Conservation (phyloP, 257 asterid genomes). For the Ballota nigra region DNA sequence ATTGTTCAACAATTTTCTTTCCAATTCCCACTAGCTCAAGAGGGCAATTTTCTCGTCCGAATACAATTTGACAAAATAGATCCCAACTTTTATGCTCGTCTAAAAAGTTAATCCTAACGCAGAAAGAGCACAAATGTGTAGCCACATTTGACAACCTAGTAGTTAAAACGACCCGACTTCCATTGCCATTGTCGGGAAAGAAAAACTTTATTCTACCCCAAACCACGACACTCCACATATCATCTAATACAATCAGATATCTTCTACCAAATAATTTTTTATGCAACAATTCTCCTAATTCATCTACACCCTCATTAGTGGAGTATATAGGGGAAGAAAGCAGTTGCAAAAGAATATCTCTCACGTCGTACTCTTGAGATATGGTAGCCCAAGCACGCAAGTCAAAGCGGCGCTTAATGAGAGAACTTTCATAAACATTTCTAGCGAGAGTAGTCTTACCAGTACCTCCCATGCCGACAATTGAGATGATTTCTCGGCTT, state of each 20-base stretch:
- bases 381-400: background rate
- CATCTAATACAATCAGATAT: background rate
- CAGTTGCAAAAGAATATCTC: background rate
- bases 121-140: too few relatives aligned
- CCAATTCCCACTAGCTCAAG: background rate
- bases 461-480: constrained; percentile 13
- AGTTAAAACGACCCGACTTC: background rate
- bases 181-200: background rate
- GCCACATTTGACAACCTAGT: background rate
- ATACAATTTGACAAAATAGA: too few relatives aligned
- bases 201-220: background rate
- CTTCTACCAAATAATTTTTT: background rate
- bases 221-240: too few relatives aligned
- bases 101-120: too few relatives aligned
- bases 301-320: background rate
- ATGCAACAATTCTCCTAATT: background rate
- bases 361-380: background rate
- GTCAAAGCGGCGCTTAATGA: background rate
- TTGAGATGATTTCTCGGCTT: background rate
- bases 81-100: too few relatives aligned
- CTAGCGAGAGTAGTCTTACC: constrained; percentile 11
- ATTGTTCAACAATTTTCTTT: background rate
- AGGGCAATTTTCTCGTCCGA: background rate
- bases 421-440: background rate
- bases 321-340: background rate